phyloP scores from a whole-genome alignment of 2,329 filamentous ascomycete genomes.

The Penicillium freii region DNA sequence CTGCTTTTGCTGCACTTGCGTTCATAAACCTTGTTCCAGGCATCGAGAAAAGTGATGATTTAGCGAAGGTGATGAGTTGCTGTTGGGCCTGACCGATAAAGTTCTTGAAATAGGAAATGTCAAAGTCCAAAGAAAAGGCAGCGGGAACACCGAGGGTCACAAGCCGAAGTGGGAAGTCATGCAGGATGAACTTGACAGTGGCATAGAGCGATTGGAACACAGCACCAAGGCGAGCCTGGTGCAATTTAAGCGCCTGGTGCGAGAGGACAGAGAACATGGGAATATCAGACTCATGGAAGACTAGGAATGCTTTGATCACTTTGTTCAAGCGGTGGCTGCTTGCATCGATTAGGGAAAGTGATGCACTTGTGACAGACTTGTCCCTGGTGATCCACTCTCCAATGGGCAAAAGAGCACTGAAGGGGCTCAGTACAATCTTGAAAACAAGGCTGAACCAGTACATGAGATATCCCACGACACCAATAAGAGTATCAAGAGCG shows the following conservation, averaged over 20 bases:
- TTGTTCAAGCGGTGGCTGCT: slow-evolving; percentile 42
- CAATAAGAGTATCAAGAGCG: slow-evolving; percentile 71
- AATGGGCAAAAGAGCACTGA: slow-evolving; percentile 36
- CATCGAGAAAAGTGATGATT: slow-evolving; percentile 23
- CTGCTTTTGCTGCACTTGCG: slow-evolving; percentile 20
- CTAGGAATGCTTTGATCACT: slow-evolving; percentile 40
- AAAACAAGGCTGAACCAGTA: slow-evolving; percentile 40
- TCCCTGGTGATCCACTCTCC: slow-evolving; percentile 36
- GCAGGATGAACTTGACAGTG: slow-evolving; percentile 43
- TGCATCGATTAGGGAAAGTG: slow-evolving; percentile 43
- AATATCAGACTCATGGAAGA: slow-evolving; percentile 58
- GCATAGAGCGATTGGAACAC: slow-evolving; percentile 44
- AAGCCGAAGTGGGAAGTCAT: slow-evolving; percentile 39
- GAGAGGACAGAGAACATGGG: slow-evolving; percentile 75
- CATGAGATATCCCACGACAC: slow-evolving; percentile 56
- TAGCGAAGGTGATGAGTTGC: slow-evolving; percentile 23
- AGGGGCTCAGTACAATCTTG: slow-evolving; percentile 34
- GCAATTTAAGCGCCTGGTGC: slow-evolving; percentile 63
- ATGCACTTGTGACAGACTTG: slow-evolving; percentile 41
- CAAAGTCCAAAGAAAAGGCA: slow-evolving; percentile 22
- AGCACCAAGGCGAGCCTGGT: slow-evolving; percentile 55
- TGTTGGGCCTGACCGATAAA: slow-evolving; percentile 19
- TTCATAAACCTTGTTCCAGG: slow-evolving; percentile 31
- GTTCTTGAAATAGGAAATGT: slow-evolving; percentile 17
- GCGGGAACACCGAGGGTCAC: slow-evolving; percentile 28